A percentile compares a stretch with the other conserved stretches of the same genome.
Evolutionary conservation across 2,329 filamentous ascomycete species (phyloP).

Genomic region (Exophiala phaeomuriformis): DNA sequence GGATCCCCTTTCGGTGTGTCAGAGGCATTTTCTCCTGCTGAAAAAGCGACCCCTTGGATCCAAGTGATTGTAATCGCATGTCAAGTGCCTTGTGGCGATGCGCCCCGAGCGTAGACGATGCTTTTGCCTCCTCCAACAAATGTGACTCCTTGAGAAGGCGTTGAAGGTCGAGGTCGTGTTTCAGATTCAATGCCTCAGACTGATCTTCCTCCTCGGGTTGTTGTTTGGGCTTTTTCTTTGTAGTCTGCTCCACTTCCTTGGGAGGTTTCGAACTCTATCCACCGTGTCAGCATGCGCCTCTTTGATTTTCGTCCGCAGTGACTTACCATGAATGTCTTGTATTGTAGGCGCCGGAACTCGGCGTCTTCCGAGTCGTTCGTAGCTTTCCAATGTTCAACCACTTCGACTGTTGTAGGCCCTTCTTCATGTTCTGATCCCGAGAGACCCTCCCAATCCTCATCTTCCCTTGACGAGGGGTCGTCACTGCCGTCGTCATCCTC

Average conservation of each 20-base stretch:
- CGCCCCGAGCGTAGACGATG: constrained; percentile 56
- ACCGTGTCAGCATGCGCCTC: background rate
- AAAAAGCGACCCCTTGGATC: constrained; percentile 67
- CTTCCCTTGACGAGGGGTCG: background rate
- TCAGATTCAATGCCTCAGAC: constrained; percentile 60
- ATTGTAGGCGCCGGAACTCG: constrained; percentile 58
- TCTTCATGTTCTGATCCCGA: constrained; percentile 43
- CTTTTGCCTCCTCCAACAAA: constrained; percentile 59
- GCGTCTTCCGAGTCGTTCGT: constrained; percentile 38
- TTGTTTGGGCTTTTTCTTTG: constrained; percentile 2
- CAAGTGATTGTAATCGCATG: constrained; percentile 71
- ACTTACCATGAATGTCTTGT: constrained; percentile 70
- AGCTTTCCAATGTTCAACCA: constrained; percentile 45
- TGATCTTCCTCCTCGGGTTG: constrained; percentile 35
- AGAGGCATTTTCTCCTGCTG: constrained; percentile 84
- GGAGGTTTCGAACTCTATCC: constrained; percentile 17
- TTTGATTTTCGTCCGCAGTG: too few species aligned
- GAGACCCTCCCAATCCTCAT: constrained; percentile 55
- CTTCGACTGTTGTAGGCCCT: constrained; percentile 35
- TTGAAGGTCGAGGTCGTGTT: constrained; percentile 88
- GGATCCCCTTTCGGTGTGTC: constrained; percentile 76
- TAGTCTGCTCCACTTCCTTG: constrained; percentile 9
- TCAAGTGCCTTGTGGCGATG: constrained; percentile 76
- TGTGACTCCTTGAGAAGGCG: constrained; percentile 87
- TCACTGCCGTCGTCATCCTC: constrained; percentile 29